phyloP scores from a whole-genome alignment of 2,329 filamentous ascomycete species.

The Nemania diffusa region DNA sequence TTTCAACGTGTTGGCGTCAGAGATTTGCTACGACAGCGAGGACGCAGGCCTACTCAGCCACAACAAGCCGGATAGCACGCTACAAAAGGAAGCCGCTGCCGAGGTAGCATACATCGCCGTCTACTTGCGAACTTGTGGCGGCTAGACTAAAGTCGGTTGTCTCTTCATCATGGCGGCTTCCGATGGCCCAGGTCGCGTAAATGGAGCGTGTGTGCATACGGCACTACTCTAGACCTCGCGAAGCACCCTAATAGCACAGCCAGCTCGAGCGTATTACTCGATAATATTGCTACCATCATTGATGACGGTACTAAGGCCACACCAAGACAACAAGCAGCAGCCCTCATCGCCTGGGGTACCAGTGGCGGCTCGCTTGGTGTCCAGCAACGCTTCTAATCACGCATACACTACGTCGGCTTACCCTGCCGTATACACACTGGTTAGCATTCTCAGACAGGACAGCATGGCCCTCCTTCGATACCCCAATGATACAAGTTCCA shows the following conservation, averaged over 20 bases:
- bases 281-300: conserved; percentile 46
- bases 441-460: conserved; percentile 44
- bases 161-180: conserved; percentile 34
- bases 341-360: conserved; percentile 29
- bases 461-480: too few relatives aligned
- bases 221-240: conserved; percentile 28
- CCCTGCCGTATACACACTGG: conserved; percentile 36
- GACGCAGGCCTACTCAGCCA: conserved; percentile 21
- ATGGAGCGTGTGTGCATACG: conserved; percentile 30
- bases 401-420: conserved; percentile 38
- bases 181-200: conserved; percentile 37
- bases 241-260: conserved; percentile 36
- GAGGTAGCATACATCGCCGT: conserved; percentile 32
- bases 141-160: conserved; percentile 21
- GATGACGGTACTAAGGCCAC: conserved; percentile 37
- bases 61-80: conserved; percentile 16
- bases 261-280: conserved; percentile 40
- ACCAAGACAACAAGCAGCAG: background rate
- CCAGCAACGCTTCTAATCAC: conserved; percentile 25
- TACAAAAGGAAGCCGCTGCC: conserved; percentile 22
- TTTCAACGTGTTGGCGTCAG: too few relatives aligned
- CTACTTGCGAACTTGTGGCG: conserved; percentile 38
- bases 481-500: too few relatives aligned
- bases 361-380: conserved; percentile 39
- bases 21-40: conserved; percentile 4